These are phyloP conservation scores for Penicillium canariense DNA, from an alignment of 495 filamentous ascomycete species.

Conservation along the genomic window DNA sequence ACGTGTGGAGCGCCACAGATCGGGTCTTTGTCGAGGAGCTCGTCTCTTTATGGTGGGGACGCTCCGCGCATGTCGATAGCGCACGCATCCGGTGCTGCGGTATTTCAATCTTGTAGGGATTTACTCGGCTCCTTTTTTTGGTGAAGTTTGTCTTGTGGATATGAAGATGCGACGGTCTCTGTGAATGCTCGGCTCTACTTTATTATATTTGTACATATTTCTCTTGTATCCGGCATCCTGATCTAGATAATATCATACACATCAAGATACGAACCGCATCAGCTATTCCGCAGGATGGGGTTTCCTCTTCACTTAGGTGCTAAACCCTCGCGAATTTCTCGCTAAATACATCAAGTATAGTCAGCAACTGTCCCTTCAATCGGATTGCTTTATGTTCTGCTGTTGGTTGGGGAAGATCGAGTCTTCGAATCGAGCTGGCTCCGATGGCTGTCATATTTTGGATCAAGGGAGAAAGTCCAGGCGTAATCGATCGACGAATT, in stretches of 20 bases:
- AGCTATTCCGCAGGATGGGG: no score
- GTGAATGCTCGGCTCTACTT: not conserved
- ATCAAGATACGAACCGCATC: not conserved
- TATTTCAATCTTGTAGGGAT: constrained; percentile 65
- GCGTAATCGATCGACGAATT: no score
- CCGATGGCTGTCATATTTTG: no score
- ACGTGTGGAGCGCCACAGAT: constrained; percentile 80
- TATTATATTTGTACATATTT: not conserved
- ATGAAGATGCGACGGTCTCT: not conserved
- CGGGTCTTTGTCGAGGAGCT: constrained; percentile 69
- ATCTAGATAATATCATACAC: not conserved
- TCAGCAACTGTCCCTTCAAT: no score
- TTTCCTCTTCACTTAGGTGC: no score
- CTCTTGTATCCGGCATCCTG: not conserved
- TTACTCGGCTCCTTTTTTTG: not conserved
- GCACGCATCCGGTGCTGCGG: constrained; percentile 79
- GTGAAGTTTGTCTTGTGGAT: not conserved
- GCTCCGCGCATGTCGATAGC: constrained; percentile 65
- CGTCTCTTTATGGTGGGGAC: constrained; percentile 66
- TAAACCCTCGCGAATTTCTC: no score
- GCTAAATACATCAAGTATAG: no score
- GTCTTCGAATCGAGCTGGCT: no score
- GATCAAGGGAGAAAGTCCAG: no score
- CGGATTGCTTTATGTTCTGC: no score
- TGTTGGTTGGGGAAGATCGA: no score